Percentiles rank a stretch among this genome's conserved stretches.
Conservation (phyloP, 2,329 filamentous ascomycete species). For the Trichocomaceae sp. region DNA sequence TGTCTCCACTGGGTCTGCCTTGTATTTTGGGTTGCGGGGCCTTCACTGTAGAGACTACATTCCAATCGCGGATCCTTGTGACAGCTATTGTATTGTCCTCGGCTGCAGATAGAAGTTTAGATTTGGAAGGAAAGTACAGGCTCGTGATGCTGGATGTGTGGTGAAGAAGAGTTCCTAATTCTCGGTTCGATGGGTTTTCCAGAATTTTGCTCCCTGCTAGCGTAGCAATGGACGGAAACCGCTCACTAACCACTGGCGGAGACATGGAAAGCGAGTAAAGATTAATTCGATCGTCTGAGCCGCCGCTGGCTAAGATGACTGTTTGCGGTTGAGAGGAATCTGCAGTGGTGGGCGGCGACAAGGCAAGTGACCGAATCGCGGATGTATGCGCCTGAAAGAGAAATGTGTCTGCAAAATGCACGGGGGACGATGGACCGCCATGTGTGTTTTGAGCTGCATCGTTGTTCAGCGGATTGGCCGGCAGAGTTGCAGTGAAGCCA, state of each 20-base stretch:
- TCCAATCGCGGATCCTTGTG: conserved; percentile 82
- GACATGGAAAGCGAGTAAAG: conserved; percentile 79
- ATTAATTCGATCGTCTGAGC: conserved; percentile 91
- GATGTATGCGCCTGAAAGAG: conserved; percentile 91
- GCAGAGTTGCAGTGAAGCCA: conserved; percentile 72
- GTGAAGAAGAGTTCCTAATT: conserved; percentile 79
- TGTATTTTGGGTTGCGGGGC: conserved; percentile 73
- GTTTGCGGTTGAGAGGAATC: conserved; percentile 60
- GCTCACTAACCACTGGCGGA: conserved; percentile 51
- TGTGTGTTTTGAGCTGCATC: conserved; percentile 8
- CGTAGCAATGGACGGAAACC: conserved; percentile 56
- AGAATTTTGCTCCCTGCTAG: conserved; percentile 66
- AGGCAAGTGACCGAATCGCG: conserved; percentile 78
- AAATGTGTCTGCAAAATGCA: conserved; percentile 83
- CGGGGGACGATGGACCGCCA: conserved; percentile 26
- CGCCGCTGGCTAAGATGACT: conserved; percentile 81
- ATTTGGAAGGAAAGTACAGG: conserved; percentile 73
- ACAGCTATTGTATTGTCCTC: conserved; percentile 91
- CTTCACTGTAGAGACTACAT: conserved; percentile 78
- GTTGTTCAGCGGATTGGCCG: conserved; percentile 12
- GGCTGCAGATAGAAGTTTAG: conserved; percentile 78
- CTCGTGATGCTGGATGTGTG: conserved; percentile 76
- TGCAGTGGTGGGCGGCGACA: conserved; percentile 65
- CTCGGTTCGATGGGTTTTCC: conserved; percentile 80
- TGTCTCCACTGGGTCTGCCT: conserved; percentile 82